Evolutionary conservation across 2,329 filamentous ascomycete genomes (phyloP).

Genomic region (Fusarium mexicanum): DNA sequence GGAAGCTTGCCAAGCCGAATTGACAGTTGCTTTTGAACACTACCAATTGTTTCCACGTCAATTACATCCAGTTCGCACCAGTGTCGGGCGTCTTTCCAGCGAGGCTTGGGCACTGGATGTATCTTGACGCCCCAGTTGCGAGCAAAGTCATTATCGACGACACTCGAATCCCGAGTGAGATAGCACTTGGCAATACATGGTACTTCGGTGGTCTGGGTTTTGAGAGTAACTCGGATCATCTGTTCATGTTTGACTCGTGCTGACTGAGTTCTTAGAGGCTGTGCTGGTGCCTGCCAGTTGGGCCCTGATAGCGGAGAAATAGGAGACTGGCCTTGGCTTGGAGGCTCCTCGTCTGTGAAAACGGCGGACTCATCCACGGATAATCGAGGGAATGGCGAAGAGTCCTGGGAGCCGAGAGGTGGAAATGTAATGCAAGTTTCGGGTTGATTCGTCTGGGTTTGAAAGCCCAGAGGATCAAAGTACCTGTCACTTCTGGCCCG

Average conservation of each 20-base stretch:
- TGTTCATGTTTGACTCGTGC: constrained; percentile 28
- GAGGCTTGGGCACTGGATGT: constrained; percentile 7
- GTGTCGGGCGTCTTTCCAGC: constrained; percentile 15
- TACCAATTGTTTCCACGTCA: constrained; percentile 34
- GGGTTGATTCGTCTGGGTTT: neutral
- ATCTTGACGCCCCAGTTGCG: constrained; percentile 10
- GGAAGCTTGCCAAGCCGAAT: constrained; percentile 25
- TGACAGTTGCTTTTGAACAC: neutral
- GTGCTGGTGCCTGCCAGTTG: constrained; percentile 8
- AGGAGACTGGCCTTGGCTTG: constrained; percentile 23
- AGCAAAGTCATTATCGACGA: constrained; percentile 26
- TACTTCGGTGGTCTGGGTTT: constrained; percentile 15
- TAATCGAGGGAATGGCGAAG: constrained; percentile 6
- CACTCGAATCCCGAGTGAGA: constrained; percentile 7
- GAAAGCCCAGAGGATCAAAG: constrained; percentile 1
- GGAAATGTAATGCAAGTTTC: constrained; percentile 1
- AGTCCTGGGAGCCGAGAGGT: neutral
- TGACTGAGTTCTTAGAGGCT: constrained; percentile 10
- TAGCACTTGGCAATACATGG: constrained; percentile 32
- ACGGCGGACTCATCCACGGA: constrained; percentile 7
- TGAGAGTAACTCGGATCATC: constrained; percentile 30
- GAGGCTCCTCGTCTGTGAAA: constrained; percentile 4
- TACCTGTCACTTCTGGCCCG: neutral
- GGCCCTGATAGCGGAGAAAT: constrained; percentile 2
- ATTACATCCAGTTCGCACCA: constrained; percentile 27